Evolutionary conservation across 352 stramenopile genomes (phyloP).

Genomic region (Phytophthora chlamydospora): DNA sequence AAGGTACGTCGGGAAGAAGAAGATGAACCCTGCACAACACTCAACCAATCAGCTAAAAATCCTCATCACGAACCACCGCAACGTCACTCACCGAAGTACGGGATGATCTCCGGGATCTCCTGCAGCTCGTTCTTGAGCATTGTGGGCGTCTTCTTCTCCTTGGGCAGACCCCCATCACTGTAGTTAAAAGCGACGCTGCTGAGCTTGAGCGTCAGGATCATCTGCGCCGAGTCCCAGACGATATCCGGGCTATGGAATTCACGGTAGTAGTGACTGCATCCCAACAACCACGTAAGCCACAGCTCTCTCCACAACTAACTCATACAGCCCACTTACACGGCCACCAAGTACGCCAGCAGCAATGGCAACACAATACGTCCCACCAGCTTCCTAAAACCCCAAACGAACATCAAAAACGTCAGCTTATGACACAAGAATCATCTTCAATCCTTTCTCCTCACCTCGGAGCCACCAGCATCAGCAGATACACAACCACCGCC

Average conservation of each 20-base stretch:
- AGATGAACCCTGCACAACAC: constrained; percentile 66
- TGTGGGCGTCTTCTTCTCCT: constrained; percentile 74
- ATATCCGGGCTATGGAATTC: constrained; percentile 82
- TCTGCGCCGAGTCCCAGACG: constrained; percentile 87
- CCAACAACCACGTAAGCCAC: neutral
- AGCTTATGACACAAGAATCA: constrained; percentile 5
- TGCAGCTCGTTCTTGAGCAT: constrained; percentile 81
- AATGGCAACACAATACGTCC: constrained; percentile 67
- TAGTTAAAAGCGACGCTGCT: constrained; percentile 85
- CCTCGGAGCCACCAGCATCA: constrained; percentile 73
- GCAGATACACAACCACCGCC: constrained; percentile 61
- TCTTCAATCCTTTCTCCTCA: constrained; percentile 19
- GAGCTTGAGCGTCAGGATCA: constrained; percentile 88
- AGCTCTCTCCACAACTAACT: neutral
- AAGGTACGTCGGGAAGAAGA: constrained; percentile 90
- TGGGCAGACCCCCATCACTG: constrained; percentile 69
- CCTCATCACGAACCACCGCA: neutral
- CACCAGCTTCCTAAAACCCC: constrained; percentile 53
- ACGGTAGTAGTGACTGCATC: constrained; percentile 80
- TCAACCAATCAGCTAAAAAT: neutral
- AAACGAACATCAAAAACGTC: constrained; percentile 5
- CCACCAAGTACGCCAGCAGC: constrained; percentile 74
- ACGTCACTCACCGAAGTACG: constrained; percentile 66
- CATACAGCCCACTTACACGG: constrained; percentile 41
- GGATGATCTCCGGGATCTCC: constrained; percentile 63